Percentiles rank a stretch among this genome's conserved stretches.
phyloP scores from a whole-genome alignment of 2,329 filamentous ascomycete species.

The Colletotrichum costaricense region DNA sequence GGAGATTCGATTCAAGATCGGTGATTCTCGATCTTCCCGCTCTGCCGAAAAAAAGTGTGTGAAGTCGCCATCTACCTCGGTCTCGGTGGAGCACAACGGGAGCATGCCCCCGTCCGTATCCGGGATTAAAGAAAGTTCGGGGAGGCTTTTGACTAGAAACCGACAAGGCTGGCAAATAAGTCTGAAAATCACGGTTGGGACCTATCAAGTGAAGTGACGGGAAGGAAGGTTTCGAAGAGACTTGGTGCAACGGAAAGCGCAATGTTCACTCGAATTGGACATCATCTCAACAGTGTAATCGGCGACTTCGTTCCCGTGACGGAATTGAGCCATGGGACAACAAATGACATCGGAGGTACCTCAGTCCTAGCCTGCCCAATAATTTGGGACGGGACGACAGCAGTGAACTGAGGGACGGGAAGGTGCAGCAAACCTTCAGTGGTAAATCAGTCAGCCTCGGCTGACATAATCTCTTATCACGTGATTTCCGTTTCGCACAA shows the following conservation, averaged over 20 bases:
- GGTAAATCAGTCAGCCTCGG: slow-evolving; percentile 13
- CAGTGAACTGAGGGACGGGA: not conserved
- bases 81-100: not conserved
- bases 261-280: slow-evolving; percentile 10
- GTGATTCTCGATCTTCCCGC: not conserved
- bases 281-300: not conserved
- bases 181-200: not conserved
- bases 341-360: not conserved
- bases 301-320: slow-evolving; percentile 1
- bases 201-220: not conserved
- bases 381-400: not conserved
- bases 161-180: slow-evolving; percentile 15
- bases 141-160: not conserved
- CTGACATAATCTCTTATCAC: slow-evolving; percentile 47
- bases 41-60: slow-evolving; percentile 12
- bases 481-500: slow-evolving; percentile 42
- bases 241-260: not conserved
- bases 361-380: not conserved
- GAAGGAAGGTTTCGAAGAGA: slow-evolving; percentile 14
- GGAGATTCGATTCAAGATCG: not conserved
- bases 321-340: not conserved
- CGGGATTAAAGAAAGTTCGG: slow-evolving; percentile 7
- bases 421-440: not conserved
- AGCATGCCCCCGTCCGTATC: not conserved
- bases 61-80: slow-evolving; percentile 10